phyloP scores from a whole-genome alignment of 106 monocot genomes.

The Platanthera guangdongensis region DNA sequence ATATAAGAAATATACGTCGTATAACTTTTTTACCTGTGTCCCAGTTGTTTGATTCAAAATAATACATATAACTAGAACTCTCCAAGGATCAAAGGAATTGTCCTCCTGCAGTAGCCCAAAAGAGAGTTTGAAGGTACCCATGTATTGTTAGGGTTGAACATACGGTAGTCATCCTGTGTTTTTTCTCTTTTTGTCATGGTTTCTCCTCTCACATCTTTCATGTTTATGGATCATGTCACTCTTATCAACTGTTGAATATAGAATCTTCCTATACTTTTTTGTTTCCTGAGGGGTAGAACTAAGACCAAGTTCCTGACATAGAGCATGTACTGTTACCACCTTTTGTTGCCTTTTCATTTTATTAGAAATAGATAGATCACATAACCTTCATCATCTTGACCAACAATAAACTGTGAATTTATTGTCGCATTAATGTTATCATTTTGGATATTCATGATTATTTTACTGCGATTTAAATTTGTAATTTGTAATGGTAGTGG shows the following conservation, averaged over 20 bases:
- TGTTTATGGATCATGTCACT: not conserved
- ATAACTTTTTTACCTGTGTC: slow-evolving; percentile 25
- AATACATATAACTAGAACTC: slow-evolving; percentile 49
- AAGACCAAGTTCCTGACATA: not conserved
- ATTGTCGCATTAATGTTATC: not conserved
- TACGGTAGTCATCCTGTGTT: slow-evolving; percentile 19
- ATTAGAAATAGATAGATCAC: not conserved
- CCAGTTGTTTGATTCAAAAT: slow-evolving; percentile 38
- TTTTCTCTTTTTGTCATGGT: slow-evolving; percentile 19
- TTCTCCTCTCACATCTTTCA: not conserved
- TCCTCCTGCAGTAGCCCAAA: slow-evolving; percentile 32
- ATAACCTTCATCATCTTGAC: not conserved
- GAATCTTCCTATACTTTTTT: not conserved
- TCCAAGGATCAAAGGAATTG: slow-evolving; percentile 47
- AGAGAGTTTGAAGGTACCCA: slow-evolving; percentile 34
- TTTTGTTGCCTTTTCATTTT: not conserved
- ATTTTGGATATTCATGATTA: not conserved
- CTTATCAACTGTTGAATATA: not conserved
- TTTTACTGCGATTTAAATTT: not conserved
- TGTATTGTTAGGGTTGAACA: slow-evolving; percentile 7
- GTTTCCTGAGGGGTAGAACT: not conserved
- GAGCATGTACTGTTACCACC: not conserved
- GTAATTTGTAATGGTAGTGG: not conserved
- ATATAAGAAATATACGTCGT: slow-evolving; percentile 22
- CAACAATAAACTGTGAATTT: not conserved